Conservation (phyloP, 805 yeast species). For the Ogataea saltuana region DNA sequence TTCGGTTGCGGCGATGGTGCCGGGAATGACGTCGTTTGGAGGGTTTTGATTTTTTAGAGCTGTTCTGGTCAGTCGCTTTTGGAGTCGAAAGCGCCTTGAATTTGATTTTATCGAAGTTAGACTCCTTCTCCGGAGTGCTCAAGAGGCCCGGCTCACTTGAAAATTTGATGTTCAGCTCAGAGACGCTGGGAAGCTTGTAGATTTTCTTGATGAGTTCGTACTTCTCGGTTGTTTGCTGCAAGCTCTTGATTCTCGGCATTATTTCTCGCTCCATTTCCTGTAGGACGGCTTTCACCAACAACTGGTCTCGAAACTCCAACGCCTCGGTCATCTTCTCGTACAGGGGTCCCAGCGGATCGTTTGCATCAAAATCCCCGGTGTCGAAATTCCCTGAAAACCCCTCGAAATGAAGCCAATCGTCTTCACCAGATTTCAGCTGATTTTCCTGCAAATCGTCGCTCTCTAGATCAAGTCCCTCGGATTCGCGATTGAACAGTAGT, state of each 20-base stretch:
- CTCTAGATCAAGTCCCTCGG: conserved; percentile 20
- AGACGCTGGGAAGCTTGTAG: conserved; percentile 32
- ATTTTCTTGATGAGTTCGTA: conserved; percentile 27
- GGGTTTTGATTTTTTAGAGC: not conserved
- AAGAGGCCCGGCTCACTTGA: too few species aligned
- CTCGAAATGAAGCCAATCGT: conserved; percentile 11
- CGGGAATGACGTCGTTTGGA: conserved; percentile 4
- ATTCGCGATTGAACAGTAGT: conserved; percentile 19
- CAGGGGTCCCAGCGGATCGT: conserved; percentile 9
- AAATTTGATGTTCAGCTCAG: conserved; percentile 23
- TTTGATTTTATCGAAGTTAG: not conserved
- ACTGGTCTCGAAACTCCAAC: conserved; percentile 20
- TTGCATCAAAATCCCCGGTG: conserved; percentile 3
- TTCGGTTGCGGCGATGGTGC: conserved; percentile 1
- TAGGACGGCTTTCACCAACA: conserved; percentile 23
- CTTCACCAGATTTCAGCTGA: too few species aligned
- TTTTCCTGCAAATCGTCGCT: not conserved
- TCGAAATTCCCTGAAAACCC: conserved; percentile 14
- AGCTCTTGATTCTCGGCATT: conserved; percentile 23
- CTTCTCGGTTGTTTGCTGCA: conserved; percentile 24
- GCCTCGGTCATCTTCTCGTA: conserved; percentile 20
- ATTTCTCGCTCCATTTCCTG: conserved; percentile 26
- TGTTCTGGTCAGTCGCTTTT: not conserved
- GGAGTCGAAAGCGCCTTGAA: conserved; percentile 3
- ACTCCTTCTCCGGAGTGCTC: conserved; percentile 4